Evolutionary conservation across 192 early-diverging fungal genomes (phyloP), one percentile per base, ranked within the genome.

Genomic region (Mortierella claussenii): DNA sequence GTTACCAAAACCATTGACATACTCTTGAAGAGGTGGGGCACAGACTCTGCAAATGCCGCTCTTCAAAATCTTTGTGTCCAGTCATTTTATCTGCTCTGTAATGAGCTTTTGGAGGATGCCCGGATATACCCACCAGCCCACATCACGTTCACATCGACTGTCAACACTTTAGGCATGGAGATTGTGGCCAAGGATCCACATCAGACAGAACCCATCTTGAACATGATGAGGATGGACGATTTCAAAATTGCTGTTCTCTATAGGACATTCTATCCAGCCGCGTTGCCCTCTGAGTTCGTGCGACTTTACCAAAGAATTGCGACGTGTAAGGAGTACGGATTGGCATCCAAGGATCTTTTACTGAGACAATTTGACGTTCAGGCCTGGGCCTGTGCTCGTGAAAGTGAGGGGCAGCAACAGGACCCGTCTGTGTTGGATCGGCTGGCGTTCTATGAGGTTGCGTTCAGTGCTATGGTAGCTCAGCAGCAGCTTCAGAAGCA

Each of bases 301-400:
- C 45, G 49, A 33, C 62, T 79, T 0, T 79, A 79, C n/a, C n/a
- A 33, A 8, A 62, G 57, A 27, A 66, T 79, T 6, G 68, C 78
- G 0, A 67, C 52, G 1, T 56, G 63, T 31, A 76, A 76, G 47
- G 73, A 67, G 1, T 76, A 76, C 28, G 51, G 64, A 5, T 53
- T 76, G 0, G 45, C 36, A 11, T 76, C 73, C 28, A 76, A 67
- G 47, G 73, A 76, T 36, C 36, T 53, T 30, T 42, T 76, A 2
- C 23, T 76, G 40, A 52, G 73, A 11, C 73, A 76, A 45, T 76
- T 76, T 60, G 65, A 76, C 36, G 73, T 76, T 20, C 73, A 76
- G 10, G 49, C 64, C 15, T 76, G 73, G 73, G 64, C 65, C 12
- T 54, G 51, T 21, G 65, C 56, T 2, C 62, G 31, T 17, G 49